phyloP scores from a whole-genome alignment of 306 rosid genomes.

The Quercus robur region DNA sequence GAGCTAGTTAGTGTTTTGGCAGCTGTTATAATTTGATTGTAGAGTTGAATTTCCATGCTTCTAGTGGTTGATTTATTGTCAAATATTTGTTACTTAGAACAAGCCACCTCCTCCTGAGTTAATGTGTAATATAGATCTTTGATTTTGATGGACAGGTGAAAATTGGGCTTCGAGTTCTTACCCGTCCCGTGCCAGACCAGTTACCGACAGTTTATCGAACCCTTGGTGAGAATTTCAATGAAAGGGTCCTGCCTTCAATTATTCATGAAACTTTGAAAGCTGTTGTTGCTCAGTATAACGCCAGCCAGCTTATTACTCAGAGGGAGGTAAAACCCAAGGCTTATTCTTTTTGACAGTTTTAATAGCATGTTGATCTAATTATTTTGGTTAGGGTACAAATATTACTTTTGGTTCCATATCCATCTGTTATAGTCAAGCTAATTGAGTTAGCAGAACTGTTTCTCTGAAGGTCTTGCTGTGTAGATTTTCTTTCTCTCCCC shows the following conservation, averaged over 20 bases:
- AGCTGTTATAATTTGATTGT: not conserved
- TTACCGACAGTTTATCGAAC: constrained; percentile 72
- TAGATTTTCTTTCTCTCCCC: not conserved
- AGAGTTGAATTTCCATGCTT: not conserved
- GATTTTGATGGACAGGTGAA: constrained; percentile 49
- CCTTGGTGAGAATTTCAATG: constrained; percentile 68
- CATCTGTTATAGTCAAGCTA: not conserved
- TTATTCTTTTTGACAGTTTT: not conserved
- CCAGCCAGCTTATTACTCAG: constrained; percentile 89
- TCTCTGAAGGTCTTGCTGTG: not conserved
- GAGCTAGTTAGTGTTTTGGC: not conserved
- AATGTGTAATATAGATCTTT: not conserved
- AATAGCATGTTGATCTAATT: no score
- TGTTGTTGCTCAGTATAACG: constrained; percentile 88
- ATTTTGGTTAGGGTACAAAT: not conserved
- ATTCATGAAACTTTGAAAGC: constrained; percentile 90
- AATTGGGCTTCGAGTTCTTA: constrained; percentile 90
- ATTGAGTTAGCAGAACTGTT: not conserved
- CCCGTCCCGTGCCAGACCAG: constrained; percentile 60
- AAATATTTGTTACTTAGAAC: not conserved
- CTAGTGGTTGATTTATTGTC: not conserved
- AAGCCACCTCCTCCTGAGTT: not conserved
- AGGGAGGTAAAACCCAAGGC: constrained; percentile 59
- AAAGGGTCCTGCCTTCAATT: constrained; percentile 74
- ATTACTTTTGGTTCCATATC: not conserved